These are phyloP conservation scores for Trichoderma harzianum DNA, from an alignment of 2,329 filamentous ascomycete genomes.

Conservation along the genomic window DNA sequence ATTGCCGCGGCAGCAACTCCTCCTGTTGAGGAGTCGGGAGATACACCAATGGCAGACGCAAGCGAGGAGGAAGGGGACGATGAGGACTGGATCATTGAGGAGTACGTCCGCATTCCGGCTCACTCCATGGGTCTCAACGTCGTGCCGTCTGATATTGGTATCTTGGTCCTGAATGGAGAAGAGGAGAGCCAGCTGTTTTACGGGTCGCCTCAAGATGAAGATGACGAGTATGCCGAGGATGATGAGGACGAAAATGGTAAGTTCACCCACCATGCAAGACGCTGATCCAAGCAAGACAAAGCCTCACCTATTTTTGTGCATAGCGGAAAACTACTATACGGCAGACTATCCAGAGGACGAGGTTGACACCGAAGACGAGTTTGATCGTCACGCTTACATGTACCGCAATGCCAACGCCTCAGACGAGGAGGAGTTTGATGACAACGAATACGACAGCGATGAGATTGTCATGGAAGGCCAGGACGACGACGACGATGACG, in stretches of 20 bases:
- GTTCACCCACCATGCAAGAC: constrained; percentile 19
- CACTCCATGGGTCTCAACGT: constrained; percentile 47
- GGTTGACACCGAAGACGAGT: constrained; percentile 60
- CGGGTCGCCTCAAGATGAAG: constrained; percentile 57
- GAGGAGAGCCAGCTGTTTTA: constrained; percentile 61
- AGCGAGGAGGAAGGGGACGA: constrained; percentile 47
- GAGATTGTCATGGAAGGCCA: constrained; percentile 37
- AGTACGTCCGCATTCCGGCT: constrained; percentile 59
- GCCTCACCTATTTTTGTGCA: constrained; percentile 15
- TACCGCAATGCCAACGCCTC: constrained; percentile 53
- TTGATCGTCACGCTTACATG: constrained; percentile 52
- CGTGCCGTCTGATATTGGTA: constrained; percentile 49
- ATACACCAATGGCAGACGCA: constrained; percentile 38
- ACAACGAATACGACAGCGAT: constrained; percentile 37
- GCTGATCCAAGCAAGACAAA: not conserved
- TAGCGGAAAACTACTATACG: constrained; percentile 74
- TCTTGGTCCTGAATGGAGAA: constrained; percentile 55
- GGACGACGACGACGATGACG: constrained; percentile 35
- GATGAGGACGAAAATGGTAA: constrained; percentile 65
- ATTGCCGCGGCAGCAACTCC: not conserved
- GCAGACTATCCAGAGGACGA: constrained; percentile 81
- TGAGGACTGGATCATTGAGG: constrained; percentile 61
- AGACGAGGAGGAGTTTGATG: constrained; percentile 53
- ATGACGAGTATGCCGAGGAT: constrained; percentile 56
- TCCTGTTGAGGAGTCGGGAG: constrained; percentile 18